phyloP scores from a whole-genome alignment of 2,329 filamentous ascomycete genomes.

The Botrytis sinoallii region DNA sequence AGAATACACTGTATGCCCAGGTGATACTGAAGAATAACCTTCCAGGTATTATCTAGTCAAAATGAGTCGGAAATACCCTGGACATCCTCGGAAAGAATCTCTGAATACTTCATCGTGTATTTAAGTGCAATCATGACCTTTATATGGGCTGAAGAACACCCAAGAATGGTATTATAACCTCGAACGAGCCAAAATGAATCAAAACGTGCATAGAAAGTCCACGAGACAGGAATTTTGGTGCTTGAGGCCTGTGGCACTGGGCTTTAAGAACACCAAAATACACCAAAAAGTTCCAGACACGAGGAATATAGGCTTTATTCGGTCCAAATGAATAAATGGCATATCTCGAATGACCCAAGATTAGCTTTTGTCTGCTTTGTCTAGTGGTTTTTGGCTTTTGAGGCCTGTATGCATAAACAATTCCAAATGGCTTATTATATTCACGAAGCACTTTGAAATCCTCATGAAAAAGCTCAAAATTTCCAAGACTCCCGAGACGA shows the following conservation, averaged over 20 bases:
- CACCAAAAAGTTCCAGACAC: neutral
- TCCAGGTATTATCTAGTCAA: neutral
- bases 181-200: neutral
- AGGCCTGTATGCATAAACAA: no score
- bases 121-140: neutral
- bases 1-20: neutral
- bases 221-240: neutral
- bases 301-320: accelerated
- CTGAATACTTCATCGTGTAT: neutral
- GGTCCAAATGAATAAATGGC: neutral
- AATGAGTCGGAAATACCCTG: no score
- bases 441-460: neutral
- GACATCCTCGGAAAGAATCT: neutral
- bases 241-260: neutral
- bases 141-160: neutral
- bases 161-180: neutral
- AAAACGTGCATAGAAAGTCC: neutral
- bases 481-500: neutral
- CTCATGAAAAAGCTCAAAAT: neutral
- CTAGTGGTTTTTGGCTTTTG: no score
- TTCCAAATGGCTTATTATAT: neutral
- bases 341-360: neutral
- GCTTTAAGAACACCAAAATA: no score
- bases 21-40: neutral
- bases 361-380: neutral